Evolutionary conservation across 768 basidiomycete species (phyloP), one percentile per base, ranked within the genome.

Genomic region (Boletus sp.): DNA sequence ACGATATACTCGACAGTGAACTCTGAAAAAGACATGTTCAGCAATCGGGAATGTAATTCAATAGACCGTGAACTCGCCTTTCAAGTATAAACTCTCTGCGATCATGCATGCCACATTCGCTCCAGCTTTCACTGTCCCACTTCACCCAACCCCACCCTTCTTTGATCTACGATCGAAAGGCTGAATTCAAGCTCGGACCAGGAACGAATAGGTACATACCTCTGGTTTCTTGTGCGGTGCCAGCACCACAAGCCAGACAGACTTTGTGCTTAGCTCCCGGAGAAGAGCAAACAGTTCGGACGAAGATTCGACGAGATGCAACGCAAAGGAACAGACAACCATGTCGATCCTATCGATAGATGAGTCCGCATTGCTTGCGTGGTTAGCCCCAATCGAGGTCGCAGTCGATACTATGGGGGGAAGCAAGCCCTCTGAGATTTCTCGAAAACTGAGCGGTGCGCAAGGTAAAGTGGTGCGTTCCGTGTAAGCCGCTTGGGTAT

Each of bases 171-270:
- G 40, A 46, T 40, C 17, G 50, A 33, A 8, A 17, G 32, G 12
- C 29, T 52, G 48, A 51, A 18, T 33, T 40, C 10, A 10, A 10
- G n/a, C 9, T 15, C 8, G 15, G 37, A 35, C 40, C 3, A 35
- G 17, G 12, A 39, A 36, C 50, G n/a, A 55, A 36, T 10, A n/a
- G 15, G 17, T 7, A 55, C 65, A 40, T 60, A 87, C 87, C 71
- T 87, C 86, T 18, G 89, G 89, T 61, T 83, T 87, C 71, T 90
- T 91, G 70, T 90, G 88, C 20, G 88, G 87, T 2, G 86, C 86
- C 35, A 89, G 72, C 6, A 90, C 77, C 35, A 88, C 78, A 9
- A 92, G 75, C 86, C 87, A 90, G 33, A 71, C 71, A 3, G 78
- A 77, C 64, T 83, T 84, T 44, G 76, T 80, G 57, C 83, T 85